Conservation (phyloP, 2,329 filamentous ascomycete genomes). For the Dothideomycetes sp. region DNA sequence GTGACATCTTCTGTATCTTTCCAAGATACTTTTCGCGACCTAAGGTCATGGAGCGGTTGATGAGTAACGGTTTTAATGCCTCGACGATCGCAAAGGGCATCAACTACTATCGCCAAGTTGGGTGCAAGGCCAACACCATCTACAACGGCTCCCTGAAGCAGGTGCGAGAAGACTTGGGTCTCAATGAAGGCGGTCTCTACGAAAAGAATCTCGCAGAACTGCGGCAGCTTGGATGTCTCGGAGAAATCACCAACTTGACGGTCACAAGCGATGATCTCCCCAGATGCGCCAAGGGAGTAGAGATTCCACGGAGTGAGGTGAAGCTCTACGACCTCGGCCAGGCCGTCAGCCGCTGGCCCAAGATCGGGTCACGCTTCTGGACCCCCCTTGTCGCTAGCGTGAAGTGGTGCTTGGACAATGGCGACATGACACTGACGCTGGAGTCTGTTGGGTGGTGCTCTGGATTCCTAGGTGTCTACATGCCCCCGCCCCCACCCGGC, state of each 20-base stretch:
- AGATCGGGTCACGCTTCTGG: not conserved
- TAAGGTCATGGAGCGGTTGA: not conserved
- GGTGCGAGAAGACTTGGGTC: too few relatives aligned
- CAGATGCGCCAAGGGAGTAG: not conserved
- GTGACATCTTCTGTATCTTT: not conserved
- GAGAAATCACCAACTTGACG: not conserved
- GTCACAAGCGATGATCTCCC: not conserved
- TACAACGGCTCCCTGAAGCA: not conserved
- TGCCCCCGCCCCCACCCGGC: too few relatives aligned
- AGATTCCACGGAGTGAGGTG: not conserved
- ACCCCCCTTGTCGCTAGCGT: not conserved
- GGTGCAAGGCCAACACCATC: not conserved
- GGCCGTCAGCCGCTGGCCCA: not conserved
- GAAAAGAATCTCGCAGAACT: too few relatives aligned
- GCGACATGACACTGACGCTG: too few relatives aligned
- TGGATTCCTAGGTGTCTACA: too few relatives aligned
- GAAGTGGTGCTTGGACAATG: not conserved
- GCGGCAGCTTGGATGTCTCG: too few relatives aligned
- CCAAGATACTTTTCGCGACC: not conserved
- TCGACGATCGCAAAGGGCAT: not conserved
- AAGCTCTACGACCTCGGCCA: not conserved
- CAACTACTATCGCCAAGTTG: not conserved
- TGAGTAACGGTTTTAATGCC: not conserved
- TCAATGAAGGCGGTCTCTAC: too few relatives aligned
- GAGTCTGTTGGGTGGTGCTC: too few relatives aligned